These are phyloP conservation scores for Tremellales sp. DNA, from an alignment of 1,284 basidiomycete species.

Conservation along the genomic window DNA sequence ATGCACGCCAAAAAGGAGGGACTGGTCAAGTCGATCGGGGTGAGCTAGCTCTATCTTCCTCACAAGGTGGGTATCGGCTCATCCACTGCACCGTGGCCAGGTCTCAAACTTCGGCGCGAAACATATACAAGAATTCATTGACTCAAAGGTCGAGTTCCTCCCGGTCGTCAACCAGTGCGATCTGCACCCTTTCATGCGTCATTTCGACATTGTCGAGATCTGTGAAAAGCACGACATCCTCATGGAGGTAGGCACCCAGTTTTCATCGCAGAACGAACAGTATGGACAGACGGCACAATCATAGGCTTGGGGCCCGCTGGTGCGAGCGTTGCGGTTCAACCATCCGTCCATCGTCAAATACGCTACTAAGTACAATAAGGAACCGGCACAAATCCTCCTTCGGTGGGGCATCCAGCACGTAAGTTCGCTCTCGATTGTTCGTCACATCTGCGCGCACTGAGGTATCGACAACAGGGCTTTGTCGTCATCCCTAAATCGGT, in stretches of 20 bases:
- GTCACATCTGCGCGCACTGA: constrained; percentile 4
- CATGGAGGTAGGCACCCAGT: constrained; percentile 43
- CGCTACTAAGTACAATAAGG: constrained; percentile 39
- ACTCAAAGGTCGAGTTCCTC: constrained; percentile 31
- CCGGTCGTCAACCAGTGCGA: constrained; percentile 50
- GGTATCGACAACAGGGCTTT: constrained; percentile 37
- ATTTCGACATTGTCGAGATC: constrained; percentile 49
- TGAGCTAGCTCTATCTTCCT: constrained; percentile 20
- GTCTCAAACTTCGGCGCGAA: constrained; percentile 50
- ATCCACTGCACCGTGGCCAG: constrained; percentile 9
- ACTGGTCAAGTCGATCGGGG: constrained; percentile 49
- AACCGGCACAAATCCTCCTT: constrained; percentile 53
- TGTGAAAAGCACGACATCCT: constrained; percentile 51
- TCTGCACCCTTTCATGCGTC: constrained; percentile 50
- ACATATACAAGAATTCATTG: constrained; percentile 52
- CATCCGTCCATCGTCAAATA: constrained; percentile 46
- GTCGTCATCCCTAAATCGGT: constrained; percentile 54
- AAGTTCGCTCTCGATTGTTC: constrained; percentile 5
- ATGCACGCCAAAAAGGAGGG: constrained; percentile 49
- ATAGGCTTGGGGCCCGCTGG: constrained; percentile 52
- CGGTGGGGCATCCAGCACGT: constrained; percentile 55
- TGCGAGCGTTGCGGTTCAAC: constrained; percentile 49
- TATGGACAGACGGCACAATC: no score
- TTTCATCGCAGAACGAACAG: no score
- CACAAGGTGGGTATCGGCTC: neutral